phyloP scores from a whole-genome alignment of 73 alveolate species.

The Symbiodinium natans region DNA sequence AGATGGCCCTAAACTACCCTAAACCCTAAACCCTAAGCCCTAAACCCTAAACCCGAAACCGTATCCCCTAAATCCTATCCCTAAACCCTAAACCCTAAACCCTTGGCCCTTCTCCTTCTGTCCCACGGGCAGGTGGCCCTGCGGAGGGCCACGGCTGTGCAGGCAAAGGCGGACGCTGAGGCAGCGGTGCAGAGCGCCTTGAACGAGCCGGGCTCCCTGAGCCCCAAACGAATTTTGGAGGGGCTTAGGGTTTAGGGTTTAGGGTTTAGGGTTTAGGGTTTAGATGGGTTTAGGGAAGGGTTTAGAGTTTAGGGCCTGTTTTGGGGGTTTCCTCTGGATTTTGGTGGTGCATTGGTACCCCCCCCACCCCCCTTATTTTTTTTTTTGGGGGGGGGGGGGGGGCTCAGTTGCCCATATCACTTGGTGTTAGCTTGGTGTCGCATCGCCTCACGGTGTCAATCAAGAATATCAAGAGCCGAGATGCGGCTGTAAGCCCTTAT shows the following conservation, averaged over 20 bases:
- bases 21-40: background rate
- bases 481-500: too few relatives aligned
- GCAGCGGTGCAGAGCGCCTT: conserved; percentile 29
- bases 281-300: background rate
- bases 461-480: too few relatives aligned
- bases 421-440: too few relatives aligned
- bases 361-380: background rate
- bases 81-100: background rate
- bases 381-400: background rate
- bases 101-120: background rate
- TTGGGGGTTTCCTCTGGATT: background rate
- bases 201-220: conserved; percentile 3
- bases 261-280: background rate
- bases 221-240: too few relatives aligned
- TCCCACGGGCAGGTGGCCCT: background rate
- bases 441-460: too few relatives aligned
- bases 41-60: background rate
- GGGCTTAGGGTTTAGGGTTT: background rate
- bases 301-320: too few relatives aligned
- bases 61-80: background rate
- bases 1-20: background rate
- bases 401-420: too few relatives aligned
- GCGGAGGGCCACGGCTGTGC: conserved; percentile 40
- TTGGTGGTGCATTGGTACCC: background rate
- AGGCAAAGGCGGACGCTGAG: conserved; percentile 35